Evolutionary conservation across 2,329 filamentous ascomycete genomes (phyloP), one percentile per base, ranked within the genome.

Genomic region (Aureobasidium subglaciale): DNA sequence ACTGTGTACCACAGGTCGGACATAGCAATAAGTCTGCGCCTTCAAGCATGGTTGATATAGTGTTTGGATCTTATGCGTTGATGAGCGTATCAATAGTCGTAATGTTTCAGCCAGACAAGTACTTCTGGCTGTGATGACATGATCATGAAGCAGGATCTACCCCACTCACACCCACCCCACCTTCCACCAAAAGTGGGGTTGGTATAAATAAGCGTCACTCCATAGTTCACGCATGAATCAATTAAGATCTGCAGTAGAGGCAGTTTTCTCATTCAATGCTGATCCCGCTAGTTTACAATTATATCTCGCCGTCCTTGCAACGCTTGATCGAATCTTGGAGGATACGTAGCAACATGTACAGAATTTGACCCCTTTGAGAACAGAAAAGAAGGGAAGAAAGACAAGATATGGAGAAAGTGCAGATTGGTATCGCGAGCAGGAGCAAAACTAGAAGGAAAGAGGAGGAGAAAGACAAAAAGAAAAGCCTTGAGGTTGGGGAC

Each of bases 1-100:
- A 88, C 64, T 90, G 86, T 0, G 85, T 88, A 20, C 85, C 86
- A 67, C 86, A 90, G 5, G 85, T 78, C 8, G 74, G 75, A 72
- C 86, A 90, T 61, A 89, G 74, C 32, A 86, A 76, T 30, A 75
- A 71, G 54, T 76, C 65, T 35, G 66, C 68, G 9, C 56, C 59
- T 32, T 49, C 55, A 5, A 53, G 40, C 46, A 50, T 50, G 9
- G 6, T 35, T 27, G 20, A 3, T 38, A 6, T 29, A 3, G n/a
- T 37, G 27, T 38, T 22, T 30, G 29, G 13, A 24, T 25, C 11
- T 8, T 15, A 7, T 27, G 22, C 15, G 34, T 30, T 9, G 29
- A 30, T 30, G 3, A 4, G 8, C 8, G 29, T 30, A 30, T 30
- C 29, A 30, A 13, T n/a, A n/a, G n/a, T n/a, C n/a, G n/a, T n/a